These are phyloP conservation scores for Neopestalotiopsis sp. DNA, from an alignment of 2,329 filamentous ascomycete genomes.

Conservation along the genomic window DNA sequence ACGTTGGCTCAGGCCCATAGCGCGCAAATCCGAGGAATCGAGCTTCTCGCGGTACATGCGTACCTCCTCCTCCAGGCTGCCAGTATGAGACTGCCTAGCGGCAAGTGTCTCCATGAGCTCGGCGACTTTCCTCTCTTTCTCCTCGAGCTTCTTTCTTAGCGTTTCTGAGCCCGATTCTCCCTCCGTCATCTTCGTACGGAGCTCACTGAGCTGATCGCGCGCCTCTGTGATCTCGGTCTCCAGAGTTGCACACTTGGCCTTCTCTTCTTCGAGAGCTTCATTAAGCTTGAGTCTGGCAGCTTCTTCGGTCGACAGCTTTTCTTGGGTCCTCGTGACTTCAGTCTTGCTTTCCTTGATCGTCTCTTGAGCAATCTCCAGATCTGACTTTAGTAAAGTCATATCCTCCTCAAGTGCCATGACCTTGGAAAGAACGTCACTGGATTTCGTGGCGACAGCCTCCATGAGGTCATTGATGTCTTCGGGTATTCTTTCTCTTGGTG, in stretches of 20 bases:
- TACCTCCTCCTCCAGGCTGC: slow-evolving; percentile 77
- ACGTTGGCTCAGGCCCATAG: slow-evolving; percentile 57
- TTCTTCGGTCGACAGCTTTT: slow-evolving; percentile 58
- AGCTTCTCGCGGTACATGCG: slow-evolving; percentile 70
- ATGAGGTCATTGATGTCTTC: slow-evolving; percentile 62
- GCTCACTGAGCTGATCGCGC: slow-evolving; percentile 68
- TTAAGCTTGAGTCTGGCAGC: slow-evolving; percentile 55
- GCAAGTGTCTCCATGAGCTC: slow-evolving; percentile 73
- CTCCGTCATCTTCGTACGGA: slow-evolving; percentile 76
- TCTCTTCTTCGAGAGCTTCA: slow-evolving; percentile 58
- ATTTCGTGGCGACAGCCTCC: slow-evolving; percentile 62
- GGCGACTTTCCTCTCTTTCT: slow-evolving; percentile 74
- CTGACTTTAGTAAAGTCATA: slow-evolving; percentile 62
- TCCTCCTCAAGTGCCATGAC: slow-evolving; percentile 65
- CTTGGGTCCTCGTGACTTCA: slow-evolving; percentile 60
- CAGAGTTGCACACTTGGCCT: slow-evolving; percentile 57
- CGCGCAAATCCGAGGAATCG: slow-evolving; percentile 55
- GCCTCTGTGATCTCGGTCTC: slow-evolving; percentile 66
- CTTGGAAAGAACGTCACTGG: slow-evolving; percentile 64
- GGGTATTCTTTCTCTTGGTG: slow-evolving; percentile 56
- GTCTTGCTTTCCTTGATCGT: slow-evolving; percentile 59
- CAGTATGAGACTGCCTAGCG: slow-evolving; percentile 76
- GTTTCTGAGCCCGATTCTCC: slow-evolving; percentile 85
- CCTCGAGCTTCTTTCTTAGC: slow-evolving; percentile 74
- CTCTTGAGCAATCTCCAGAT: slow-evolving; percentile 65